Percentiles rank a stretch among this genome's conserved stretches.
These are phyloP conservation scores for Clonostachys byssicola DNA, from an alignment of 2,329 filamentous ascomycete species.

Conservation along the genomic window DNA sequence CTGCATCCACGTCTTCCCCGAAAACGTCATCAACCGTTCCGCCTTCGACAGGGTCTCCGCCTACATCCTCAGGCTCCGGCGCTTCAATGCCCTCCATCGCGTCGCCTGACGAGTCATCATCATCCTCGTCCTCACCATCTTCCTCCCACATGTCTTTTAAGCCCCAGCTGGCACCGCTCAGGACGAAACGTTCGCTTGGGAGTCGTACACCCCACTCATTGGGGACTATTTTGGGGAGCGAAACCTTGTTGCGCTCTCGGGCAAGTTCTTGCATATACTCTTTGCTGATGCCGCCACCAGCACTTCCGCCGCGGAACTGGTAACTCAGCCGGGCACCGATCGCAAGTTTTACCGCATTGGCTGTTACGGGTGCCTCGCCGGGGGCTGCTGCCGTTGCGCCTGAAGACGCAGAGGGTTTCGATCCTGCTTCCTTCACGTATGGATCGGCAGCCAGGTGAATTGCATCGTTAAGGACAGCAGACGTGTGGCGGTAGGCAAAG, in stretches of 20 bases:
- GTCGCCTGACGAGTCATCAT: constrained; percentile 32
- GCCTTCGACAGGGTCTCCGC: constrained; percentile 41
- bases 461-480: constrained; percentile 66
- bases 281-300: constrained; percentile 56
- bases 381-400: constrained; percentile 42
- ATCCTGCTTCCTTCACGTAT: constrained; percentile 55
- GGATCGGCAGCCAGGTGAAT: constrained; percentile 66
- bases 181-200: constrained; percentile 64
- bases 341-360: constrained; percentile 68
- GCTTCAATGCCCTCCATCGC: constrained; percentile 45
- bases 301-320: constrained; percentile 58
- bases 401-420: constrained; percentile 41
- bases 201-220: constrained; percentile 66
- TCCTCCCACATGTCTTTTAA: constrained; percentile 55
- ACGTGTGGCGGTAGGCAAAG: constrained; percentile 81
- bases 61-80: constrained; percentile 30
- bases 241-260: constrained; percentile 63
- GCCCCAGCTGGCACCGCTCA: constrained; percentile 63
- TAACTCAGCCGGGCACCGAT: constrained; percentile 65
- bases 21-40: constrained; percentile 52
- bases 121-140: constrained; percentile 35
- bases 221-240: constrained; percentile 56
- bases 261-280: constrained; percentile 77
- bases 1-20: constrained; percentile 49
- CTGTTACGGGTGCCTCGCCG: constrained; percentile 53